Evolutionary conservation across 2,329 filamentous ascomycete genomes (phyloP), one percentile per base, ranked within the genome.

Genomic region (Aspergillus awamori): DNA sequence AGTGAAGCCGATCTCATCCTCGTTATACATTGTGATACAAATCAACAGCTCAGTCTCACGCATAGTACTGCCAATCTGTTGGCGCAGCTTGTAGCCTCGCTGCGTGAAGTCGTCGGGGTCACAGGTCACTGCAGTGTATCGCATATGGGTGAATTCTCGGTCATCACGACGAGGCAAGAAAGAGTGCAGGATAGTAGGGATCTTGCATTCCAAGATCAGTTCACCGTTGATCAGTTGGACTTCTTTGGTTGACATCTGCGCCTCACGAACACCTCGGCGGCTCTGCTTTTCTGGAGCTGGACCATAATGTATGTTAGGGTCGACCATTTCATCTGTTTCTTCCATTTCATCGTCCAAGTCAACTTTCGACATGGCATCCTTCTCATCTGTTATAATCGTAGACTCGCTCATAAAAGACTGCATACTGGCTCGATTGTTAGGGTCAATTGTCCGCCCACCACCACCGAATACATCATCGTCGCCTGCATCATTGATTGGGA

Each of bases 11-110:
- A 97, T 92, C 74, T 98, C 95, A 77, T 97, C 91, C 79, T 99
- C 95, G 77, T 99, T 99, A 82, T 97, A 98, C 95, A 98, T 98
- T 69, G 95, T 99, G 63, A 99, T 83, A 74, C 93, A 97, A 70
- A 99, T 96, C 75, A 98, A 95, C 7, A 99, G 81, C 77, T 99
- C 95, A 0, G 94, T 98, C 77, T 98, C 93, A 64, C 95, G 87
- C 28, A 88, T 82, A 0, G 91, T 96, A 60, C 82, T 85, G 49
- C 93, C 93, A 63, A 97, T 92, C 72, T 91, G 92, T 77, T 98
- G 95, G 57, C 95, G 90, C 70, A 99, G 81, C 73, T 96, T 95
- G 81, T 97, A 99, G 1, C 93, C 94, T 64, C 89, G 87, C 7
- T 89, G 84, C 3, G 93, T 90, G 70, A 96, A 98, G 74, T 98